A percentile compares a stretch with the other conserved stretches of the same genome.
Evolutionary conservation across 352 stramenopile genomes (phyloP).

Genomic region (Globisporangium perplexum): DNA sequence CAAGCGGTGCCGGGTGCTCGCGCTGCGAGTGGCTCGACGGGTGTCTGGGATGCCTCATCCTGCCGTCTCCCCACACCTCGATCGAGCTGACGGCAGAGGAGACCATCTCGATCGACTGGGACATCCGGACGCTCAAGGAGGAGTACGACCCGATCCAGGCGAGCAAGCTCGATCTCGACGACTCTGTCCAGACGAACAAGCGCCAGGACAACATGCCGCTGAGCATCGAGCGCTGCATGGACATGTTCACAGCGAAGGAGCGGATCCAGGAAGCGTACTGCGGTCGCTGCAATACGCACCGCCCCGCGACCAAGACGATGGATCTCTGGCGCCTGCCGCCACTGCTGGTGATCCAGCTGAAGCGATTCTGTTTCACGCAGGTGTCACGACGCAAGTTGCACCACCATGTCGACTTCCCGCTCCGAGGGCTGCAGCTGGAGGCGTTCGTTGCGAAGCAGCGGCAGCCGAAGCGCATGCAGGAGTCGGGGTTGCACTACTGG

Average conservation of each 20-base stretch:
- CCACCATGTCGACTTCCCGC: constrained; percentile 94
- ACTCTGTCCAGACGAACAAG: constrained; percentile 57
- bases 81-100: constrained; percentile 63
- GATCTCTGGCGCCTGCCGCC: constrained; percentile 96
- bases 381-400: constrained; percentile 92
- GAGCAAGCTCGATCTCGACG: constrained; percentile 71
- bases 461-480: constrained; percentile 29
- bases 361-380: constrained; percentile 98
- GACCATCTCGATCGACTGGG: constrained; percentile 88
- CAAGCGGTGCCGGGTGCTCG: constrained; percentile 76
- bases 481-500: constrained; percentile 65
- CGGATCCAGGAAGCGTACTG: constrained; percentile 78
- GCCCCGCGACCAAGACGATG: constrained; percentile 94
- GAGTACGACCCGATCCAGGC: constrained; percentile 84
- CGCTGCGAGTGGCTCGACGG: constrained; percentile 86
- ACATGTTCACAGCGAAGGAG: constrained; percentile 85
- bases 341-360: constrained; percentile 99
- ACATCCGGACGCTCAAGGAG: constrained; percentile 81
- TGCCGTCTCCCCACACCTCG: constrained; percentile 35
- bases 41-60: constrained; percentile 80
- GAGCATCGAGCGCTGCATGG: constrained; percentile 76
- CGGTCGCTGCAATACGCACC: constrained; percentile 84
- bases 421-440: constrained; percentile 89
- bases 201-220: constrained; percentile 72
- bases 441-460: constrained; percentile 70